These are phyloP conservation scores for Saturnispora dispora DNA, from an alignment of 805 yeast genomes.

Conservation along the genomic window DNA sequence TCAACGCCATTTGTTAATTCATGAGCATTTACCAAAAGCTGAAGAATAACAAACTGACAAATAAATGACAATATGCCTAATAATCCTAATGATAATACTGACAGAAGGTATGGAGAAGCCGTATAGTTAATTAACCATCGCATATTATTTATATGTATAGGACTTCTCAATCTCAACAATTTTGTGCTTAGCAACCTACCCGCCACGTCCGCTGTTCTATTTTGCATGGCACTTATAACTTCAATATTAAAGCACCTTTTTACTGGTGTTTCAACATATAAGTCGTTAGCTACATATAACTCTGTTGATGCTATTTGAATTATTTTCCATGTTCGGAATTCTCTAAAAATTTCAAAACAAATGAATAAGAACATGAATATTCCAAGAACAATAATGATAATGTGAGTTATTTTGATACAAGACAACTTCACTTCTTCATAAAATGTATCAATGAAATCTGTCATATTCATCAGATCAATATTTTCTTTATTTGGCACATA, in stretches of 20 bases:
- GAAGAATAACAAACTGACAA: conserved; percentile 44
- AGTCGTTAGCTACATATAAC: conserved; percentile 14
- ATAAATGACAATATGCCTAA: conserved; percentile 47
- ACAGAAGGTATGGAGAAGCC: conserved; percentile 43
- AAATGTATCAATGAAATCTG: conserved; percentile 32
- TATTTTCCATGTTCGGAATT: conserved; percentile 40
- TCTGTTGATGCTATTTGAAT: conserved; percentile 28
- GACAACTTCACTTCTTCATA: conserved; percentile 25
- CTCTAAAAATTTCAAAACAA: conserved; percentile 36
- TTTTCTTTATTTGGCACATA: conserved; percentile 33
- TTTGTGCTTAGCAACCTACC: conserved; percentile 14
- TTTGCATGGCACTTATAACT: conserved; percentile 21
- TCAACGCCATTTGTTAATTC: background rate
- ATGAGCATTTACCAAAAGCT: conserved; percentile 5
- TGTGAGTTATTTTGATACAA: conserved; percentile 30
- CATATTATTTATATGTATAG: conserved; percentile 14
- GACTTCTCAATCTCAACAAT: conserved; percentile 11
- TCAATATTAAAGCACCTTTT: conserved; percentile 18
- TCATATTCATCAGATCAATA: conserved; percentile 33
- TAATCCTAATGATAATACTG: conserved; percentile 44
- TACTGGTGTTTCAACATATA: conserved; percentile 6
- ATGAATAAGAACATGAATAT: conserved; percentile 33
- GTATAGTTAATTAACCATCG: conserved; percentile 43
- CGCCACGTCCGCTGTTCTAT: conserved; percentile 17
- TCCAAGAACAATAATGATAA: conserved; percentile 32